phyloP scores from a whole-genome alignment of 2,329 filamentous ascomycete genomes.

The Hypoxylon sp. region DNA sequence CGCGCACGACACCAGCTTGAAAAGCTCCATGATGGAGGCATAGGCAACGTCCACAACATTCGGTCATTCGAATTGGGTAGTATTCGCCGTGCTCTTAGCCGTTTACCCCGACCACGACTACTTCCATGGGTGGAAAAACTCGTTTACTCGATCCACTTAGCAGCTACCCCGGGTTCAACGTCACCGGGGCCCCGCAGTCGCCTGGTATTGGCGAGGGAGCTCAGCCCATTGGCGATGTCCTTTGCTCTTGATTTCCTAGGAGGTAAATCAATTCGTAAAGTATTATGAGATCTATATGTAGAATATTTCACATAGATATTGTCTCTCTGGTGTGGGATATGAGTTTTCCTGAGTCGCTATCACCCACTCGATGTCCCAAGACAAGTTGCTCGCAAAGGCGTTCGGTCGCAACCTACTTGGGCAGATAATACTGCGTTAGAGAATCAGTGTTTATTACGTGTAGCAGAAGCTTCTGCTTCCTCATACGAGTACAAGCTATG shows the following conservation, averaged over 20 bases:
- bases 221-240: neutral
- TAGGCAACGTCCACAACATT: neutral
- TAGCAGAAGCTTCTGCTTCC: too few species aligned
- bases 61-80: slow-evolving; percentile 12
- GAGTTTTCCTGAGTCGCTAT: too few species aligned
- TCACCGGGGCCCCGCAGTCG: neutral
- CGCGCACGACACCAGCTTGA: neutral
- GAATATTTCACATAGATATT: too few species aligned
- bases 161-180: slow-evolving; percentile 11
- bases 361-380: too few species aligned
- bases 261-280: neutral
- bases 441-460: too few species aligned
- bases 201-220: neutral
- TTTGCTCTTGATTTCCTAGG: neutral
- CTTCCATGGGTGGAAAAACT: slow-evolving; percentile 26
- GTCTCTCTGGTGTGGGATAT: too few species aligned
- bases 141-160: neutral
- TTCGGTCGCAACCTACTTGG: too few species aligned
- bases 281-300: neutral
- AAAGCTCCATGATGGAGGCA: neutral
- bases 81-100: slow-evolving; percentile 23
- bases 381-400: too few species aligned
- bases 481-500: too few species aligned
- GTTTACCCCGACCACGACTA: slow-evolving; percentile 14
- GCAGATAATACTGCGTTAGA: too few species aligned